Base-by-base conservation (phyloP, 345 rosid species). In the Salix udensis region DNA sequence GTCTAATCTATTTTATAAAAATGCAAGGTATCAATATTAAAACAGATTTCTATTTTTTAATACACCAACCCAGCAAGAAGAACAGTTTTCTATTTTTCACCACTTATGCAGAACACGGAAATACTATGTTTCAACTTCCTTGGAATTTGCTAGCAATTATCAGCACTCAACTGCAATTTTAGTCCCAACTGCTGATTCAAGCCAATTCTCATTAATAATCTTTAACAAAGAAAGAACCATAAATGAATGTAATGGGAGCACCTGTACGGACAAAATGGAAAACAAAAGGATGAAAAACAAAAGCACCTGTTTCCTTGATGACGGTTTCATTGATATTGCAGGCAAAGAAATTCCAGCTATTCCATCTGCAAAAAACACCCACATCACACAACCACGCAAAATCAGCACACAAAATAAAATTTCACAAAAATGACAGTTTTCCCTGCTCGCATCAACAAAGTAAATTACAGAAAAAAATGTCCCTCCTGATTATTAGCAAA, bases 271-370 rank as follows among this genome's bases (percentile, higher is more conserved):
- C 11, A 67, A 36, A 23, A 6, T 58, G 36, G 36, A 23, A 52
- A 52, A 34, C 6, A 55, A 65, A 30, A 30, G 31, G 31, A 30
- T 30, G 13, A 52, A 74, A 74, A 39, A 19, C 34, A 65, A 72
- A 50, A 24, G 62, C 82, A 96, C 98, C 91, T 52, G 97, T 93
- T 85, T 96, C 94, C 91, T 87, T 92, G 78, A 96, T 93, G 71
- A 96, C 88, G 0, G 89, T 88, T 83, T 92, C 99, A 70, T 82
- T 88, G 84, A 95, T 89, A 80, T 88, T 82, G 81, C 99, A 95
- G 73, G 90, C 99, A 80, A 92, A 96, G 86, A 88, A 93, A 79
- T 96, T 96, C 99, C 99, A 96, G 88, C 99, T 96, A 81, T 92
- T 96, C 98, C 98, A 95, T 71, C 98, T 95, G 97, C 85, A 80